Evolutionary conservation across 805 yeast genomes (phyloP).

Genomic region (Pichia thaimueangensis): DNA sequence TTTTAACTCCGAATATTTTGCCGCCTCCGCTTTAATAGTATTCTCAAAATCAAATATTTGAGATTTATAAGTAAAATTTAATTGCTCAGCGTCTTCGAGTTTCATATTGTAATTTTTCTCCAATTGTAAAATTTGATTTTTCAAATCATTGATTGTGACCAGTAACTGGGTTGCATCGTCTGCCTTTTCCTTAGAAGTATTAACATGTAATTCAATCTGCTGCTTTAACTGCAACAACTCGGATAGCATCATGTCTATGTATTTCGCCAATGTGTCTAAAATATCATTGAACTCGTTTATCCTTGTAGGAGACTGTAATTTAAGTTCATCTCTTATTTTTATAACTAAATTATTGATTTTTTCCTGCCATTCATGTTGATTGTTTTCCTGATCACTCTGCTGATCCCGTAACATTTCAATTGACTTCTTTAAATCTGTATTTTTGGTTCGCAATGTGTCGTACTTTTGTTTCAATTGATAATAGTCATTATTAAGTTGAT

Average conservation of each 20-base stretch:
- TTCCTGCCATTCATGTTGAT: conserved; percentile 36
- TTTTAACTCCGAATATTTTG: background rate
- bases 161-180: background rate
- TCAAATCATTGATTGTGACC: background rate
- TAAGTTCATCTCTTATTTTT: conserved; percentile 8
- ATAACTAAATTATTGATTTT: conserved; percentile 18
- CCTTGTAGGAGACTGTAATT: conserved; percentile 4
- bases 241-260: background rate
- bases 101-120: background rate
- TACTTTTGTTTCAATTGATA: conserved; percentile 3
- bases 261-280: background rate
- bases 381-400: conserved; percentile 37
- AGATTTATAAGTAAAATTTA: background rate
- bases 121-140: background rate
- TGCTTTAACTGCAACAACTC: background rate
- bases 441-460: background rate
- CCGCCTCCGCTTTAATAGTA: background rate
- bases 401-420: conserved; percentile 14
- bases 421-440: conserved; percentile 12
- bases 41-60: conserved; percentile 1
- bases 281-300: conserved; percentile 4
- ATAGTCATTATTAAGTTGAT: background rate
- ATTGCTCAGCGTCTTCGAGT: background rate
- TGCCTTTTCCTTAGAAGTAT: background rate
- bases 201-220: too few species aligned